Conservation (phyloP, 495 filamentous ascomycete genomes). For the Ramalina peruviana region DNA sequence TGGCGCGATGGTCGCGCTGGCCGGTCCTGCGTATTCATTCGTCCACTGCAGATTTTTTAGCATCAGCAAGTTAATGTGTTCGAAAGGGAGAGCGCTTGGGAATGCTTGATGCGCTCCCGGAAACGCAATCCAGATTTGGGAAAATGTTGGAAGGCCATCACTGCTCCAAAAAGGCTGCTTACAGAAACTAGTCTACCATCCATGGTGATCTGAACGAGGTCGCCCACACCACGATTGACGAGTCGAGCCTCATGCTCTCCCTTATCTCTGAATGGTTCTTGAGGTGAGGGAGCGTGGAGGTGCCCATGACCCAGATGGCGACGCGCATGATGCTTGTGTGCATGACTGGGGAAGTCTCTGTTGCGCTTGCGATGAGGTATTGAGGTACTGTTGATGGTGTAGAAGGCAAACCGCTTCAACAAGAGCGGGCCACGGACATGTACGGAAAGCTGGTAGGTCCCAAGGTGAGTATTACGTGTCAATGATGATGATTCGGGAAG, state of each 20-base stretch:
- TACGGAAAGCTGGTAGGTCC: constrained; percentile 40
- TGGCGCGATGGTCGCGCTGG: constrained; percentile 12
- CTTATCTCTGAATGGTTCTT: constrained; percentile 9
- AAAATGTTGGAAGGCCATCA: background rate
- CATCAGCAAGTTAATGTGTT: too few species aligned
- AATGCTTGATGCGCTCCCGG: too few species aligned
- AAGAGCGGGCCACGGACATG: constrained; percentile 55
- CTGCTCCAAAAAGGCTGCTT: constrained; percentile 26
- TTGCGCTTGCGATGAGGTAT: constrained; percentile 15
- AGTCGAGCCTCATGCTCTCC: constrained; percentile 11
- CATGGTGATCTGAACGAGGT: constrained; percentile 45
- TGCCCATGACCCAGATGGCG: constrained; percentile 25
- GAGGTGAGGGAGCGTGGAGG: constrained; percentile 13
- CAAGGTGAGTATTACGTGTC: constrained; percentile 3
- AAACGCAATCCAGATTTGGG: too few species aligned
- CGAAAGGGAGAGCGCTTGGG: too few species aligned
- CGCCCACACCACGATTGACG: constrained; percentile 29
- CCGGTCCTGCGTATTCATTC: constrained; percentile 43
- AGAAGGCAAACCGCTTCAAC: constrained; percentile 50
- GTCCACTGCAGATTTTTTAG: constrained; percentile 8
- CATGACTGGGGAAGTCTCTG: background rate
- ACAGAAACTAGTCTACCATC: constrained; percentile 40
- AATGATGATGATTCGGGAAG: background rate
- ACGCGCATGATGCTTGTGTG: constrained; percentile 19
- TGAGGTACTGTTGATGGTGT: constrained; percentile 28